These are phyloP conservation scores for Agrostemma githago DNA, from an alignment of 148 eudicot genomes.

Conservation along the genomic window DNA sequence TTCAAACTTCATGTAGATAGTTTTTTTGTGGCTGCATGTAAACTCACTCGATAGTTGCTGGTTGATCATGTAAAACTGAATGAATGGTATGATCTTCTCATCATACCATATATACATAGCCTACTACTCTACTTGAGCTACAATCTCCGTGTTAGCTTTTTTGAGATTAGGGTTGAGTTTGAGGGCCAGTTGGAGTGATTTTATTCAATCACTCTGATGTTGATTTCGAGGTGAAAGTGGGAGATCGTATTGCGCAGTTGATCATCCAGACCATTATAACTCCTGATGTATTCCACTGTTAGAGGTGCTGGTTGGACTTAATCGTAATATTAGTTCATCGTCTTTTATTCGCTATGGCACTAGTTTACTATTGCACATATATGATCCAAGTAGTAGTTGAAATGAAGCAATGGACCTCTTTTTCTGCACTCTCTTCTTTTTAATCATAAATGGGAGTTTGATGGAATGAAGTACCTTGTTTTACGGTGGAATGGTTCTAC, in stretches of 20 bases:
- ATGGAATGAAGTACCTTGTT: not conserved
- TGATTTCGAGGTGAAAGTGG: constrained; percentile 66
- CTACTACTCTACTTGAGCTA: too few species aligned
- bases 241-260: constrained; percentile 83
- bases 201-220: constrained; percentile 68
- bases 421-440: not conserved
- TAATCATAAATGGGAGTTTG: not conserved
- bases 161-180: too few species aligned
- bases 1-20: too few species aligned
- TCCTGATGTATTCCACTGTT: constrained; percentile 64
- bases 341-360: not conserved
- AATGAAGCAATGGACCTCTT: constrained; percentile 5
- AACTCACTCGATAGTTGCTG: too few species aligned
- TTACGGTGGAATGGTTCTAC: not conserved
- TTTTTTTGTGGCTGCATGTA: too few species aligned
- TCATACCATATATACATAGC: too few species aligned
- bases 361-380: constrained; percentile 6
- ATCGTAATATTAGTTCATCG: not conserved
- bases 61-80: too few species aligned
- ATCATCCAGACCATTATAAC: constrained; percentile 70
- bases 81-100: too few species aligned
- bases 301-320: constrained; percentile 37
- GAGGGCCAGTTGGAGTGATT: constrained; percentile 75
- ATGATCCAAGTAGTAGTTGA: constrained; percentile 6
- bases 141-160: too few species aligned